Evolutionary conservation across 208 protist species (phyloP).

Genomic region (Wallacemonas rigidus): DNA sequence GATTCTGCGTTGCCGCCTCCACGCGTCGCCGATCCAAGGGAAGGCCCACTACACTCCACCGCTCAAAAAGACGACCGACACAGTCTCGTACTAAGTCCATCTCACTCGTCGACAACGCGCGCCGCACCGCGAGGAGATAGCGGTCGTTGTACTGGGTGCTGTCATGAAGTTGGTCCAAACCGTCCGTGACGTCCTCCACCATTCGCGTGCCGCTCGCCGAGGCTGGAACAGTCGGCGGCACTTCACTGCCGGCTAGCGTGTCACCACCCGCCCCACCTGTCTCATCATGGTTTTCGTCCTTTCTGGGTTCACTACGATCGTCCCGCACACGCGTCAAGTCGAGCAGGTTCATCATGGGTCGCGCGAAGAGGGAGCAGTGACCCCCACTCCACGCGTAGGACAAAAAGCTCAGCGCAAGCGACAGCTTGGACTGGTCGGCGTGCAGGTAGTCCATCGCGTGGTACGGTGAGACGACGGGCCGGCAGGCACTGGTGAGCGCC

Average conservation of each 20-base stretch:
- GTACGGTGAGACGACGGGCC: constrained; percentile 64
- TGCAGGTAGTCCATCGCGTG: constrained; percentile 60
- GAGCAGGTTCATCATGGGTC: not conserved
- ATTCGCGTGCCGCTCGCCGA: constrained; percentile 53
- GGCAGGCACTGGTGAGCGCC: constrained; percentile 24
- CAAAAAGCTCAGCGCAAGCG: constrained; percentile 63
- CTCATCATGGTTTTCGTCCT: no score
- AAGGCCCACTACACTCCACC: constrained; percentile 40
- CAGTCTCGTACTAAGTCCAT: constrained; percentile 73
- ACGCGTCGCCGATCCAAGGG: constrained; percentile 69
- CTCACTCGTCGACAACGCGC: constrained; percentile 57
- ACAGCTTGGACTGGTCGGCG: constrained; percentile 61
- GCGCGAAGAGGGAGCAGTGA: constrained; percentile 81
- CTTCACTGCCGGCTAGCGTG: not conserved
- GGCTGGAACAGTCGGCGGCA: not conserved
- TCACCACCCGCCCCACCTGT: not conserved
- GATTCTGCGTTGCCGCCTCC: constrained; percentile 45
- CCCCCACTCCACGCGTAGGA: constrained; percentile 68
- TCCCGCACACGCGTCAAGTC: not conserved
- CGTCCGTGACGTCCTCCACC: constrained; percentile 69
- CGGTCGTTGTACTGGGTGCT: constrained; percentile 65
- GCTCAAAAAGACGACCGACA: constrained; percentile 59
- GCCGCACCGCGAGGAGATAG: constrained; percentile 64
- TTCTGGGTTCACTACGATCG: no score
- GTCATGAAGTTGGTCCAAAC: constrained; percentile 60